Evolutionary conservation across 2,329 filamentous ascomycete species (phyloP).

Genomic region (Neofusicoccum sp.): DNA sequence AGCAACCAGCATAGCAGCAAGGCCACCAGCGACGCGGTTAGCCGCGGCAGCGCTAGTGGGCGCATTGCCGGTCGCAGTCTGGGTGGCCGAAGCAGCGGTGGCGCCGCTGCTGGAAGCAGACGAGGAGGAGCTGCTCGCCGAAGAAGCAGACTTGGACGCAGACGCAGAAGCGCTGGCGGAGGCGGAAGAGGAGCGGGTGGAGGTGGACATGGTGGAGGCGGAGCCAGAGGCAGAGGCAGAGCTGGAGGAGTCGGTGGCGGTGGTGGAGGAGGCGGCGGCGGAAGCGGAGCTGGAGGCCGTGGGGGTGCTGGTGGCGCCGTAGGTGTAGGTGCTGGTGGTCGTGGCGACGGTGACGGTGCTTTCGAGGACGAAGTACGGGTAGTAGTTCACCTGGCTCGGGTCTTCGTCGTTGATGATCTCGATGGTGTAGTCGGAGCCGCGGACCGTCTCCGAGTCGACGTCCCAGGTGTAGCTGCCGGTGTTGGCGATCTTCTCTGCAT

Average conservation of each 20-base stretch:
- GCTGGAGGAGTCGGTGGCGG: slow-evolving; percentile 30
- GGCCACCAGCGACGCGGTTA: slow-evolving; percentile 6
- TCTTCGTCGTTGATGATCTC: slow-evolving; percentile 55
- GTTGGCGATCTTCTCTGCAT: slow-evolving; percentile 51
- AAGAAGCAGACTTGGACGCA: slow-evolving; percentile 21
- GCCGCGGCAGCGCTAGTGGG: slow-evolving; percentile 10
- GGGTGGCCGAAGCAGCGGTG: not conserved
- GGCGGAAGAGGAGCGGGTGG: slow-evolving; percentile 34
- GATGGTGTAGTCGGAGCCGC: slow-evolving; percentile 54
- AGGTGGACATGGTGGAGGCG: slow-evolving; percentile 21
- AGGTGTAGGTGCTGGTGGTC: slow-evolving; percentile 31
- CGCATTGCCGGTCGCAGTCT: slow-evolving; percentile 3
- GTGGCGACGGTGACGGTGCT: slow-evolving; percentile 44
- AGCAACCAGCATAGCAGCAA: not conserved
- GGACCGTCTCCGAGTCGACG: slow-evolving; percentile 44
- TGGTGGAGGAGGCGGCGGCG: slow-evolving; percentile 29
- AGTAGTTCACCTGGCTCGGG: slow-evolving; percentile 53
- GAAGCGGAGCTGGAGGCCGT: slow-evolving; percentile 22
- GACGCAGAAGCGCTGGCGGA: slow-evolving; percentile 29
- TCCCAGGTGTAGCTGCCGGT: slow-evolving; percentile 53
- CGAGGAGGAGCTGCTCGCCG: slow-evolving; percentile 31
- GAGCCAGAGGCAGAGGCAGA: slow-evolving; percentile 24
- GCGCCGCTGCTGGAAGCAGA: not conserved
- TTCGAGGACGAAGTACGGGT: slow-evolving; percentile 53
- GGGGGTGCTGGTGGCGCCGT: slow-evolving; percentile 35